Evolutionary conservation across 305 asterid species (phyloP), one percentile per base, ranked within the genome.

Genomic region (Rubia occidens): DNA sequence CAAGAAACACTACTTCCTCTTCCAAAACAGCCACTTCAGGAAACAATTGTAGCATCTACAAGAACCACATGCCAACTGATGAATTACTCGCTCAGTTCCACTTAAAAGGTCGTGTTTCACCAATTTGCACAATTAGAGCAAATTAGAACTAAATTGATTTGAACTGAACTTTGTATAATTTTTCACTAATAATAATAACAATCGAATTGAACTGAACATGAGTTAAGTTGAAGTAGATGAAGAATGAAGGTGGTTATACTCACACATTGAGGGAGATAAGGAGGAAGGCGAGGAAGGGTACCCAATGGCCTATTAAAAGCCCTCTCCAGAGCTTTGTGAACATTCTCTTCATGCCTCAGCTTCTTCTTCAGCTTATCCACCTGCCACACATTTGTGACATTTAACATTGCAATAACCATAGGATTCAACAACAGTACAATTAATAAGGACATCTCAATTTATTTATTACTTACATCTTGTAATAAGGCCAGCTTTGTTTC

Each of bases 11-110:
- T 61, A 92, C 97, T 72, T 92, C 98, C 78, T 92, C 98, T 82
- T 92, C 98, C 62, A 92, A 77, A 51, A 92, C 97, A 53, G 98
- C 98, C 81, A 92, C 98, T 82, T 92, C 98, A 51, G 97, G 97
- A 49, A 92, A 88, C 81, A 92, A 95, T 81, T 92, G 96, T 66
- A 88, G 74, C 45, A 89, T 86, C 98, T 92, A 69, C 77, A 81
- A 29, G 29, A 26, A 62, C 47, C 40, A 29, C 15, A 42, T 11
- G 13, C 10, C 8, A 55, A 8, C 40, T 32, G 51, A 47, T n/a
- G 39, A 29, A 32, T 26, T 26, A 26, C 29, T 26, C 29, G 2
- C 29, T 26, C 29, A 1, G 29, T 26, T 26, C 29, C 29, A 26
- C 29, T 26, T 26, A 26, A 26, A 26, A 26, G 2, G 29, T 26